Evolutionary conservation across 2,329 filamentous ascomycete genomes (phyloP).

Genomic region (Fusarium neocosmosporiellum): DNA sequence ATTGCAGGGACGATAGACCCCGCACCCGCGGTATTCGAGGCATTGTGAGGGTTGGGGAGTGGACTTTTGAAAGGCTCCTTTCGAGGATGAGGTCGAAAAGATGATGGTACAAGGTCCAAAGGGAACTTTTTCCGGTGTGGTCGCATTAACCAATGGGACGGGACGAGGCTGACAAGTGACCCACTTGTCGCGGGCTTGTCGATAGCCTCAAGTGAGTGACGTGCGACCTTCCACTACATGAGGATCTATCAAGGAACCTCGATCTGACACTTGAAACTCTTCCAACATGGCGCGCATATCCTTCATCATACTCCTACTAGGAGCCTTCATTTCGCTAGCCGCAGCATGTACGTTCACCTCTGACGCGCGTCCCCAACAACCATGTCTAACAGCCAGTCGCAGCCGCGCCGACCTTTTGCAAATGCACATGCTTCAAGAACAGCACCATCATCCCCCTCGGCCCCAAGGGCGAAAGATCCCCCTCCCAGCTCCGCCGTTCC

Average conservation of each 20-base stretch:
- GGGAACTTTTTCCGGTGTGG: constrained; percentile 45
- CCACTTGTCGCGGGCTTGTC: constrained; percentile 28
- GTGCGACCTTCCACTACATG: constrained; percentile 23
- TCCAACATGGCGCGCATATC: constrained; percentile 55
- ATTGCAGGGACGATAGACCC: constrained; percentile 48
- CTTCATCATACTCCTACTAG: constrained; percentile 51
- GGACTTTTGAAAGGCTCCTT: not conserved
- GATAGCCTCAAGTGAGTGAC: constrained; percentile 36
- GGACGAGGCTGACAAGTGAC: constrained; percentile 36
- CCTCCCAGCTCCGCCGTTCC: constrained; percentile 38
- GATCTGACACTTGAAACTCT: constrained; percentile 6
- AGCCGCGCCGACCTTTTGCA: constrained; percentile 75
- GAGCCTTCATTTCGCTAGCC: constrained; percentile 49
- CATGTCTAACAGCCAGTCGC: constrained; percentile 36
- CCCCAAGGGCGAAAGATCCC: constrained; percentile 50
- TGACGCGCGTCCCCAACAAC: not conserved
- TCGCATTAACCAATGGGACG: constrained; percentile 40
- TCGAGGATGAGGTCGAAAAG: constrained; percentile 26
- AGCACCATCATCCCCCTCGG: constrained; percentile 73
- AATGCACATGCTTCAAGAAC: constrained; percentile 77
- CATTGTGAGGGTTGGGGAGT: constrained; percentile 46
- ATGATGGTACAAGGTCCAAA: constrained; percentile 25
- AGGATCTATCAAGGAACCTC: constrained; percentile 7
- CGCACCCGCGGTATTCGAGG: constrained; percentile 55
- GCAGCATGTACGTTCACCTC: constrained; percentile 56